Conservation (phyloP, 1,284 basidiomycete genomes). For the Trichosporon sp. region DNA sequence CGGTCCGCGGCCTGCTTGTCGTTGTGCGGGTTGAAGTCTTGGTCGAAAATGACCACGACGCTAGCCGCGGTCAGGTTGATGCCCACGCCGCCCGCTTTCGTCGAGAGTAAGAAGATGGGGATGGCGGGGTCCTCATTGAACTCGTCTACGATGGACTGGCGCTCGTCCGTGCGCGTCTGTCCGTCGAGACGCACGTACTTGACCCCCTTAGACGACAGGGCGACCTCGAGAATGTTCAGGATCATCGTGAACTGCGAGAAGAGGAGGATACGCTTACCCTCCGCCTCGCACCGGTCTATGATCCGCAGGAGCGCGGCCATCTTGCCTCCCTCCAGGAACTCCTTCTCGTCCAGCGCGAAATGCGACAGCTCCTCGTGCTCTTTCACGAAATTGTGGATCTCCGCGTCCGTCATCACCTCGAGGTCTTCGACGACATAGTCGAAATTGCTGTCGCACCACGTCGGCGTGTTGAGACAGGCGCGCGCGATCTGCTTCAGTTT, state of each 20-base stretch:
- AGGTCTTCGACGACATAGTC: conserved; percentile 88
- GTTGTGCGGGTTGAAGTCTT: conserved; percentile 87
- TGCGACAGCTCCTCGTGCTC: conserved; percentile 80
- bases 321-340: conserved; percentile 89
- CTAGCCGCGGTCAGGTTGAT: conserved; percentile 90
- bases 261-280: conserved; percentile 82
- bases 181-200: conserved; percentile 90
- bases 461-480: conserved; percentile 84
- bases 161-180: conserved; percentile 87
- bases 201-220: conserved; percentile 74
- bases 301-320: conserved; percentile 73
- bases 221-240: conserved; percentile 86
- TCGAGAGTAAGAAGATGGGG: conserved; percentile 89
- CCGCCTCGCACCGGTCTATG: conserved; percentile 68
- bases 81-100: conserved; percentile 77
- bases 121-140: conserved; percentile 95
- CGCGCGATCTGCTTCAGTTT: conserved; percentile 74
- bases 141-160: conserved; percentile 91
- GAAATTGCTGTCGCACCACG: conserved; percentile 74
- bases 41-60: conserved; percentile 94
- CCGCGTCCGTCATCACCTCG: conserved; percentile 86
- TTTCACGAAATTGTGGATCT: conserved; percentile 72
- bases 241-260: conserved; percentile 98
- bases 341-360: conserved; percentile 72
- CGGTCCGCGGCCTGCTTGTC: conserved; percentile 97